phyloP scores from a whole-genome alignment of 306 rosid species.

The Dryas alaskensis region DNA sequence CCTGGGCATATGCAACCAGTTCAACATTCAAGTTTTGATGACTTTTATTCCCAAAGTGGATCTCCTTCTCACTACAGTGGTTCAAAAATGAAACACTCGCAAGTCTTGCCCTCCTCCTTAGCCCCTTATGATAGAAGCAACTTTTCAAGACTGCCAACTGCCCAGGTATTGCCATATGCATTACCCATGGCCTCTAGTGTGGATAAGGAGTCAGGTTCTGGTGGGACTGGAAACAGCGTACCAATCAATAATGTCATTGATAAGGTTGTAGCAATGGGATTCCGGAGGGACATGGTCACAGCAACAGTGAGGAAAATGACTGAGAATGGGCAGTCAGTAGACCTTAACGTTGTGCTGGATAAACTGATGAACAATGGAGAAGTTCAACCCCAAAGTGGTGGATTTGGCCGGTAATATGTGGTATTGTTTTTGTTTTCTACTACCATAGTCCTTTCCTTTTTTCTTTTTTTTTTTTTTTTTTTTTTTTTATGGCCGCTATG shows the following conservation, averaged over 20 bases:
- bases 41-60: slow-evolving; percentile 20
- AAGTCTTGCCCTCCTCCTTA: slow-evolving; percentile 7
- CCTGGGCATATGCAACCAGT: slow-evolving; percentile 24
- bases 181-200: slow-evolving; percentile 44
- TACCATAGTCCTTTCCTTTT: not conserved
- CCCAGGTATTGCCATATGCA: slow-evolving; percentile 36
- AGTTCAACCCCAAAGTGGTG: slow-evolving; percentile 10
- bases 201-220: slow-evolving; percentile 28
- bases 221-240: slow-evolving; percentile 25
- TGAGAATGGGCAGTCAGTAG: slow-evolving; percentile 41
- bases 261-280: slow-evolving; percentile 50
- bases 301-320: slow-evolving; percentile 44
- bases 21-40: slow-evolving; percentile 19
- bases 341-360: slow-evolving; percentile 42
- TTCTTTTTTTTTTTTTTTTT: not conserved
- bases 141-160: slow-evolving; percentile 12
- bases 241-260: slow-evolving; percentile 38
- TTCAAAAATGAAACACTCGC: slow-evolving; percentile 19
- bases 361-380: slow-evolving; percentile 36
- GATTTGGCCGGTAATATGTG: slow-evolving; percentile 19
- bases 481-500: not conserved
- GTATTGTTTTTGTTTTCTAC: not conserved
- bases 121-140: slow-evolving; percentile 18
- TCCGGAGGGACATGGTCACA: slow-evolving; percentile 45
- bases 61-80: slow-evolving; percentile 18